Percentiles rank a stretch among this genome's conserved stretches.
phyloP scores from a whole-genome alignment of 2,329 filamentous ascomycete species.

The Fusarium piperis region DNA sequence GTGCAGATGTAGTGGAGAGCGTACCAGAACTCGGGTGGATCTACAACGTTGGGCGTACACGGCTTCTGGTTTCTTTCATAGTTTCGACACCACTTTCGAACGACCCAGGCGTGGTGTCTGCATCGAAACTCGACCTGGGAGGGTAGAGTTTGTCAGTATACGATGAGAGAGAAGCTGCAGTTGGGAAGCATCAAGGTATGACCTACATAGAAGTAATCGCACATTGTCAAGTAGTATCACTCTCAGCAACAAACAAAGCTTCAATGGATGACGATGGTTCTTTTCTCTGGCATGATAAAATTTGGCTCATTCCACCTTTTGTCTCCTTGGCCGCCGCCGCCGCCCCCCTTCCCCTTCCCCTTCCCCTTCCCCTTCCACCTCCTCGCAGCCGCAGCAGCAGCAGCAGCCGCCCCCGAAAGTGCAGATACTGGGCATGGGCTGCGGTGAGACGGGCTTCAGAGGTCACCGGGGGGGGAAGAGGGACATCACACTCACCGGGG shows the following conservation, averaged over 20 bases:
- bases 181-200: not conserved
- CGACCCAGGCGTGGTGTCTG: slow-evolving; percentile 38
- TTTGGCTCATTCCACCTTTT: not conserved
- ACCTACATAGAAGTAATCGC: slow-evolving; percentile 39
- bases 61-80: slow-evolving; percentile 38
- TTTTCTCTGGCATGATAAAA: slow-evolving; percentile 2
- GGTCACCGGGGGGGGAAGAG: slow-evolving; percentile 12
- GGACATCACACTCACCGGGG: slow-evolving; percentile 4
- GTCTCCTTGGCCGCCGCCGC: slow-evolving; percentile 1
- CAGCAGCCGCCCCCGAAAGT: not conserved
- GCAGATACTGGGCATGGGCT: slow-evolving; percentile 4
- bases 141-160: slow-evolving; percentile 1
- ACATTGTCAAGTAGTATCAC: slow-evolving; percentile 23
- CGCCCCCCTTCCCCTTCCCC: not conserved
- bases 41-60: slow-evolving; percentile 36
- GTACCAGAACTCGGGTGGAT: slow-evolving; percentile 39
- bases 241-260: not conserved
- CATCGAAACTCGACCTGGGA: slow-evolving; percentile 38
- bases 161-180: no score
- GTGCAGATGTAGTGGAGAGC: not conserved
- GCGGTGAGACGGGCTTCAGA: slow-evolving; percentile 21
- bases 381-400: not conserved
- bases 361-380: not conserved
- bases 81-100: slow-evolving; percentile 36
- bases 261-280: slow-evolving; percentile 4